Base-by-base conservation (phyloP, 2,329 filamentous ascomycete genomes). In the Xylariaceae sp. region DNA sequence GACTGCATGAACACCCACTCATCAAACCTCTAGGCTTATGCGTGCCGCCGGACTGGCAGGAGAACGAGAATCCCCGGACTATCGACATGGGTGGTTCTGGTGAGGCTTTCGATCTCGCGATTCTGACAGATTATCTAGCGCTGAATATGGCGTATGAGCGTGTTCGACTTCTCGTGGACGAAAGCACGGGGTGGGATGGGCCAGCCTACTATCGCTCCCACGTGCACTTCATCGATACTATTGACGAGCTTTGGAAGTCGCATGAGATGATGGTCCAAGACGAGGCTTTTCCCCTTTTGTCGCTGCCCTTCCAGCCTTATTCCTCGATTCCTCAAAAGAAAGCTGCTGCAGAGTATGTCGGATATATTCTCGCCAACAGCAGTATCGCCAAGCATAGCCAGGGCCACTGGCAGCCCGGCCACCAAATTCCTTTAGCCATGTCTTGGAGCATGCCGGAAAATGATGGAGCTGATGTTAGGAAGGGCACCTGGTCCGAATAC, bases 261-360 rank as follows among this genome's bases (percentile, higher is more conserved):
- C 48, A 50, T 28, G 48, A 50, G 48, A 50, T 50, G 42, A 18
- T 50, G 19, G 11, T 41, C 3, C 34, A 41, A 28, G 48, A 49
- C 47, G 47, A 49, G 19, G 14, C 39, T 6, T 49, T 49, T 31
- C 47, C 47, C 9, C n/a, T 49, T 0, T n/a, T 49, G 14, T 49
- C 47, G 14, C 47, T 49, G 18, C 41, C 47, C 3, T 49, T 49
- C 16, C 12, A 40, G 31, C 48, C 48, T 3, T 18, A 28, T 12
- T 33, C 31, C 13, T 31, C 40, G 7, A 13, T 42, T 3, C 11
- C 48, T 6, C 9, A 28, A 34, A 41, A 50, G 14, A 50, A 50
- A 10, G 34, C 42, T 1, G 48, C 48, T 2, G 48, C 48, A 14
- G 42, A 34, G 5, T 50, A 50, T 10, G 48, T 50, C 2, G 48